Percentiles rank a stretch among this genome's conserved stretches.
These are phyloP conservation scores for Pythium myriotylum DNA, from an alignment of 352 stramenopile species.

Conservation along the genomic window DNA sequence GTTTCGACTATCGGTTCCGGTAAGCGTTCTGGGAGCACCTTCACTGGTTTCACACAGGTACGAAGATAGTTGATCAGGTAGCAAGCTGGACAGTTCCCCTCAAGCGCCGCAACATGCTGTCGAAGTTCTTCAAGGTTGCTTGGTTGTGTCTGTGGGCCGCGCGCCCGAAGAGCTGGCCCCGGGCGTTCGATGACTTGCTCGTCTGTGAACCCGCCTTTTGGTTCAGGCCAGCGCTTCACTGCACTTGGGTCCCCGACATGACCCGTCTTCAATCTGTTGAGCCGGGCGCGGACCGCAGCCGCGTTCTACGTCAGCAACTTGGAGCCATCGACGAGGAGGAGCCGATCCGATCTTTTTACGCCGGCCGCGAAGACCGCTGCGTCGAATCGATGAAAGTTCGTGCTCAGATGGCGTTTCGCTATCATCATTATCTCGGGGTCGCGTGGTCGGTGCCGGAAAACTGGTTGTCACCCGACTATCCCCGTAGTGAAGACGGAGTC, in stretches of 20 bases:
- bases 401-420: not conserved
- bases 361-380: not conserved
- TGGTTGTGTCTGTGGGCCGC: not conserved
- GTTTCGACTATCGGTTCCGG: not conserved
- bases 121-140: not conserved
- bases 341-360: no score
- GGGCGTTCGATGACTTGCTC: constrained; percentile 3
- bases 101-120: not conserved
- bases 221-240: not conserved
- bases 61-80: not conserved
- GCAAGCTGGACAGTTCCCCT: not conserved
- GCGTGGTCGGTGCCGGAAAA: not conserved
- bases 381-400: not conserved
- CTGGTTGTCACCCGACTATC: not conserved
- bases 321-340: no score
- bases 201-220: constrained; percentile 2
- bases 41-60: constrained; percentile 9
- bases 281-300: no score
- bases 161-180: not conserved
- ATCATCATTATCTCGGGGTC: constrained; percentile 13
- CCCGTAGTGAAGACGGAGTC: not conserved
- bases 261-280: no score
- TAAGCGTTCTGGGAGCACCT: constrained; percentile 1
- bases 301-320: no score
- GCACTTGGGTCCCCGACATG: constrained; percentile 11